Base-by-base conservation (phyloP, 2,329 filamentous ascomycete species). In the Colletotrichum phormii region DNA sequence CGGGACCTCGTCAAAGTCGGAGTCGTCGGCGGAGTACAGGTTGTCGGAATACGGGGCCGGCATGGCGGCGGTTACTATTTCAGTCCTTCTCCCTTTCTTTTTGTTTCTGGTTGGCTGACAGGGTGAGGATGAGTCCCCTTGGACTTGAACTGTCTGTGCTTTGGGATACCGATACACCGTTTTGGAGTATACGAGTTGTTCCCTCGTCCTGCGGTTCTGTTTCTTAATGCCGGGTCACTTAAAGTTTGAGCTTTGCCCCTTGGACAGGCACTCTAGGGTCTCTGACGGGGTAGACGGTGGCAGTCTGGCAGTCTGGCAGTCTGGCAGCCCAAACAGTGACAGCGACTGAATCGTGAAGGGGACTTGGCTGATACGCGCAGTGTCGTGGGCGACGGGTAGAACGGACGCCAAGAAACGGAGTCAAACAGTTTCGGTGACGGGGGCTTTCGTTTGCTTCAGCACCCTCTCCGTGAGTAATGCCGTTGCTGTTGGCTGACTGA, bases 1-100 rank as follows among this genome's bases (percentile, higher is more conserved):
- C 15, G 74, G 65, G 35, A 26, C 51, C 33, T 72, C 73, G 24
- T 53, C 74, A 58, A 71, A 63, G 29, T 72, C 70, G 65, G 37
- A 55, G 42, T 69, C 74, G 57, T 72, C 64, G 54, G 46, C 65
- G 70, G 73, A 75, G 63, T 74, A 76, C 61, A 76, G 58, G 51
- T 82, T 79, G 70, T 79, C 80, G 31, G 86, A 84, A 79, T 86
- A 85, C n/a, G 84, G 84, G 35, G 79, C 78, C 64, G 84, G 79
- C 86, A 87, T 88, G 79, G 76, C 80, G 76, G 75, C 71, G 57
- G 64, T 73, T 72, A 75, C 74, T 75, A 76, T 74, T 66, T 66
- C 60, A 37, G 61, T 66, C n/a, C 51, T 59, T 62, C 29, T 24
- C 13, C 26, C 54, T 42, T 18, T 61, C 49, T 31, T 55, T 35